A percentile compares a stretch with the other conserved stretches of the same genome.
Conservation (phyloP, 2,329 filamentous ascomycete genomes). For the Didymella segeticola region DNA sequence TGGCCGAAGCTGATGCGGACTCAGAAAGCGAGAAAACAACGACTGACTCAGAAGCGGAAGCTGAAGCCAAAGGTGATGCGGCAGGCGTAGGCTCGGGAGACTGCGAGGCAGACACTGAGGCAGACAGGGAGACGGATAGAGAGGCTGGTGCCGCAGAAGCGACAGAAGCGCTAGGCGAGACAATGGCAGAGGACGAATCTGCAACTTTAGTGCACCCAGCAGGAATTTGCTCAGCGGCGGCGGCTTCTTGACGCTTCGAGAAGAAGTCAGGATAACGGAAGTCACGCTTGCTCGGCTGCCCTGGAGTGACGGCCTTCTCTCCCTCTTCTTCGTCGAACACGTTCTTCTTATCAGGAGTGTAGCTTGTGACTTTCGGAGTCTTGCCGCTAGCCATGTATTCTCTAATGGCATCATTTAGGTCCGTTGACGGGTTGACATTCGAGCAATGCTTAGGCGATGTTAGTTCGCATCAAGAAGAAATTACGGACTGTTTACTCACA, state of each 20-base stretch:
- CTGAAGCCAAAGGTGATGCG: neutral
- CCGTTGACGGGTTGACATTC: neutral
- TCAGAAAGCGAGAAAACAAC: neutral
- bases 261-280: neutral
- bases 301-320: neutral
- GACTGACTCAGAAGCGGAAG: neutral
- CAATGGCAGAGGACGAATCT: neutral
- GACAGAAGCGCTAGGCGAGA: neutral
- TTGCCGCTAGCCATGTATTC: neutral
- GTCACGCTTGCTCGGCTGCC: neutral
- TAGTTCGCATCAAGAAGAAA: neutral
- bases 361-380: neutral
- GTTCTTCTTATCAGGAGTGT: neutral
- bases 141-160: neutral
- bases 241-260: neutral
- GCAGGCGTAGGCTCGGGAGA: neutral
- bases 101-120: neutral
- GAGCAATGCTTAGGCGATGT: neutral
- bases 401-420: neutral
- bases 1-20: neutral
- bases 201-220: neutral
- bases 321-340: neutral
- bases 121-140: neutral
- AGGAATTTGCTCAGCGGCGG: neutral
- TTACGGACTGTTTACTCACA: neutral